Evolutionary conservation across 345 rosid genomes (phyloP).

Genomic region (Streptanthus diversifolius): DNA sequence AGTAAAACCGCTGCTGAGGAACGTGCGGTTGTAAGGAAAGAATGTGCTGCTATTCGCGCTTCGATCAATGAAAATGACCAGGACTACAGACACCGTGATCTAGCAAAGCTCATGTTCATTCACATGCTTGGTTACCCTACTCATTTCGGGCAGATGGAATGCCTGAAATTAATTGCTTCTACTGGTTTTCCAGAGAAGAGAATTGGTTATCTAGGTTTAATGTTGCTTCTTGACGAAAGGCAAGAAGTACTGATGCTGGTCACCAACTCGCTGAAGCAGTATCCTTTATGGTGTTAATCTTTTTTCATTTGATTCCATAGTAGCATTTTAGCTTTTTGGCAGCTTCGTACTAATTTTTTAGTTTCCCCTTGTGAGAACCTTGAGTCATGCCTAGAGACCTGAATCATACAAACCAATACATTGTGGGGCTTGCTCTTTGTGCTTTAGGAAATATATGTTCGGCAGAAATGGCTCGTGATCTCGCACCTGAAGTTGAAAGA

Average conservation of each 20-base stretch:
- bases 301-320: constrained; percentile 1
- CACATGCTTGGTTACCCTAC: constrained; percentile 99
- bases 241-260: constrained; percentile 98
- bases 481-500: constrained; percentile 96
- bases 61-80: constrained; percentile 83
- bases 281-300: constrained; percentile 45
- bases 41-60: constrained; percentile 92
- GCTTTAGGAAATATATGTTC: constrained; percentile 97
- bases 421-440: constrained; percentile 98
- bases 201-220: constrained; percentile 90
- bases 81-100: constrained; percentile 83
- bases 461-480: constrained; percentile 99
- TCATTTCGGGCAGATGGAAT: constrained; percentile 99
- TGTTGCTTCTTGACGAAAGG: constrained; percentile 98
- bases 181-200: constrained; percentile 97
- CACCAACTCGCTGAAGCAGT: constrained; percentile 97
- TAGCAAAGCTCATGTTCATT: constrained; percentile 98
- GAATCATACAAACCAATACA: constrained; percentile 87
- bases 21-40: constrained; percentile 93
- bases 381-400: constrained; percentile 71
- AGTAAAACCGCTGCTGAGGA: constrained; percentile 99
- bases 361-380: constrained; percentile 41
- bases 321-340: background rate
- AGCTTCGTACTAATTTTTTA: background rate
- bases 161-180: constrained; percentile 87